phyloP scores from a whole-genome alignment of 176 grass and related monocot genomes.

The Ensete ventricosum region DNA sequence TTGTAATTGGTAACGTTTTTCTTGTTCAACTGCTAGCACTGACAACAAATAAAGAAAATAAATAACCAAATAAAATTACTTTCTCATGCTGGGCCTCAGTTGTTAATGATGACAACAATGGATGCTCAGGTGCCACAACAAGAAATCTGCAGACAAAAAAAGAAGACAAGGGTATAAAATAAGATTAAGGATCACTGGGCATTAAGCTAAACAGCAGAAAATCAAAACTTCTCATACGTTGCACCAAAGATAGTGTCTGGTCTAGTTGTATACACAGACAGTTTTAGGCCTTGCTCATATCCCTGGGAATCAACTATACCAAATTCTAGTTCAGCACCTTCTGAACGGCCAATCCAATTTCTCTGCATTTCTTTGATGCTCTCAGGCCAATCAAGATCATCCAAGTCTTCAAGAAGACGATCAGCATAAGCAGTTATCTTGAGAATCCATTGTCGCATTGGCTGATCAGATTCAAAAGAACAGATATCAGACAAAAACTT shows the following conservation, averaged over 20 bases:
- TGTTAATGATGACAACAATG: conserved; percentile 49
- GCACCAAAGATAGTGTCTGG: conserved; percentile 92
- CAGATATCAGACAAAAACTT: background rate
- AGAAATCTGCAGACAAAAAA: conserved; percentile 57
- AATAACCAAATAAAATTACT: conserved; percentile 28
- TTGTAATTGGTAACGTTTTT: conserved; percentile 22
- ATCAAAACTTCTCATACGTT: conserved; percentile 44
- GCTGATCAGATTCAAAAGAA: conserved; percentile 39
- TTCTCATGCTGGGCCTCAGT: conserved; percentile 48
- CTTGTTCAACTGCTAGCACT: background rate
- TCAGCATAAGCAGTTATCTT: conserved; percentile 95
- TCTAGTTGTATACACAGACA: conserved; percentile 87
- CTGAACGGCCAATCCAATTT: conserved; percentile 88
- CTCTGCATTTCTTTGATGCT: conserved; percentile 99
- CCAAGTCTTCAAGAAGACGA: conserved; percentile 88
- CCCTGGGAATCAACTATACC: conserved; percentile 41
- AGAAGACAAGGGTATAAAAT: background rate
- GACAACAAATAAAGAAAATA: conserved; percentile 23
- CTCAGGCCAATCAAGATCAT: conserved; percentile 83
- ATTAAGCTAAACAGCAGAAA: background rate
- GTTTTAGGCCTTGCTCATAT: conserved; percentile 29
- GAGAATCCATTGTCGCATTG: conserved; percentile 97
- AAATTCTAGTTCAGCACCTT: conserved; percentile 88
- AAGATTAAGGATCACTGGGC: background rate
- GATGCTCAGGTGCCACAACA: conserved; percentile 84